Evolutionary conservation across 2,329 filamentous ascomycete genomes (phyloP), one percentile per base, ranked within the genome.

Genomic region (Pseudocercospora musae): DNA sequence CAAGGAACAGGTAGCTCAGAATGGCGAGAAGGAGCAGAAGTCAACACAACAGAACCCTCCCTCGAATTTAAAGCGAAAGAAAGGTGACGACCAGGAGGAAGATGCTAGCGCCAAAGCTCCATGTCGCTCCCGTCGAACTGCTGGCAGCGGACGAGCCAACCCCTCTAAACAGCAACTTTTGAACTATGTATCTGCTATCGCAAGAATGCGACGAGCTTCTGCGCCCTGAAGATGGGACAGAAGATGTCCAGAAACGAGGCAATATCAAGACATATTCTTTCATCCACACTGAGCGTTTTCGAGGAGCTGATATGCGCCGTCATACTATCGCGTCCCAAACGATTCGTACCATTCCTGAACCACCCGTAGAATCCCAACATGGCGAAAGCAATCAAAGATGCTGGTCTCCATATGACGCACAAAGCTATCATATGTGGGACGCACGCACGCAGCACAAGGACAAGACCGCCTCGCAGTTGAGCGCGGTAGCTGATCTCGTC

Each of bases 381-480:
- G 9, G 72, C 75, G 7, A 68, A 68, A 18, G 69, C 72, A 3
- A 72, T 80, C 21, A 66, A 71, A 21, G 70, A 75, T 15, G 77
- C 76, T 1, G 78, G 77, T 0, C 66, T 70, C 0, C 74, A 80
- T 57, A 76, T 74, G 50, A 67, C 74, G 3, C 71, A 71, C 31
- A 66, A 80, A 69, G 77, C 78, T n/a, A n/a, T n/a, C n/a, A n/a
- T 2, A 65, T 81, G 40, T 73, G 74, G 62, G 76, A 78, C 58
- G 78, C 79, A 33, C 65, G 72, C 29, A 81, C 78, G 6, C 78
- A 81, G 69, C 78, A 81, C 62, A 78, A 79, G 59, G 78, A 77
- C 63, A 81, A 81, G 71, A 80, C 78, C 1, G 78, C 78, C 0
- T 71, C 74, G 8, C 76, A 80, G 60, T 71, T 81, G 5, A 72